These are phyloP conservation scores for Annulohypoxylon stygium DNA, from an alignment of 495 filamentous ascomycete genomes.

Conservation along the genomic window DNA sequence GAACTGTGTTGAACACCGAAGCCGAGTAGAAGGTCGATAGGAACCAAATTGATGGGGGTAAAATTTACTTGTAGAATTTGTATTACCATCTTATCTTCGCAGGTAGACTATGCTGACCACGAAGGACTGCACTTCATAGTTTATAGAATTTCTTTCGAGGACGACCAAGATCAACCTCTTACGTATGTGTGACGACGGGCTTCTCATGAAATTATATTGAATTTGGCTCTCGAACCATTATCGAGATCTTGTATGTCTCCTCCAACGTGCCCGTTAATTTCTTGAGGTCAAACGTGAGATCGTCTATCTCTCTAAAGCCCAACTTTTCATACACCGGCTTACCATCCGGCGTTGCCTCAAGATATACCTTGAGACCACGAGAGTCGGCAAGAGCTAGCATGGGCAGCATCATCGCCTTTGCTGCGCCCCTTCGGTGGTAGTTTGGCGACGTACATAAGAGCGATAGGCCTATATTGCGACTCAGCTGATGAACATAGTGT, in stretches of 20 bases:
- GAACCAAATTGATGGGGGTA: neutral
- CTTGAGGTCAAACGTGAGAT: conserved; percentile 48
- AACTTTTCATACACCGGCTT: conserved; percentile 52
- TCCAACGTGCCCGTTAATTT: conserved; percentile 36
- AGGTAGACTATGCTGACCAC: neutral
- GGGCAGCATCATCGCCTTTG: conserved; percentile 46
- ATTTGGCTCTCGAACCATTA: conserved; percentile 50
- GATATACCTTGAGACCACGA: conserved; percentile 45
- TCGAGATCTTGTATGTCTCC: conserved; percentile 30
- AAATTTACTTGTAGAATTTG: neutral
- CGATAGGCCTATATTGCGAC: conserved; percentile 41
- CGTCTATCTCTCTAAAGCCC: conserved; percentile 55
- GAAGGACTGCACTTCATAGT: neutral
- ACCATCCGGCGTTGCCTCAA: conserved; percentile 54
- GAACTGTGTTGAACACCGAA: neutral
- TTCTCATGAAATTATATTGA: conserved; percentile 12
- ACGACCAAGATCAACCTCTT: neutral
- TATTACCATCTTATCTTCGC: neutral
- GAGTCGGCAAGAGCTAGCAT: conserved; percentile 51
- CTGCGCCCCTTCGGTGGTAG: conserved; percentile 54
- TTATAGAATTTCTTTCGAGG: neutral
- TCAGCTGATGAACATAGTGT: conserved; percentile 19
- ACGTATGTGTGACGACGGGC: neutral
- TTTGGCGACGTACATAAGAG: conserved; percentile 55
- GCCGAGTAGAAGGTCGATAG: neutral